Evolutionary conservation across 768 basidiomycete genomes (phyloP), one percentile per base, ranked within the genome.

Genomic region (Kwoniella sp.): DNA sequence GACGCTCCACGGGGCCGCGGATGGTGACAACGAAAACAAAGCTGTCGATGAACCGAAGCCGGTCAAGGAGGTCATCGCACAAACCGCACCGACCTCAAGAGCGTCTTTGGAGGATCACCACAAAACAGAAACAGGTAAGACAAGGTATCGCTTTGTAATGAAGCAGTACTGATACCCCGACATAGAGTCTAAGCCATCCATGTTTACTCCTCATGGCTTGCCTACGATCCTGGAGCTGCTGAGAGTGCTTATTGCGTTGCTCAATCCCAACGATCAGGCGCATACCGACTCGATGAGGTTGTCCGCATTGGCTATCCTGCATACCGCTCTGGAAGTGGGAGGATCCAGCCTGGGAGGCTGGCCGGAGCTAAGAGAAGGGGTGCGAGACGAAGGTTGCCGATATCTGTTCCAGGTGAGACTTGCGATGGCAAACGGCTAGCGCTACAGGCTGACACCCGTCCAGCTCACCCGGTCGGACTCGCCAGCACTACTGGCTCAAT

Each of bases 211-310:
- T 81, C 93, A 89, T 73, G 93, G 93, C 11, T 81, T 96, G 28
- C 89, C 91, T 3, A 91, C 95, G 11, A 84, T 95, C 34, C 77
- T 90, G 15, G 93, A 96, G 70, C 83, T 99, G 5, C 79, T 98
- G 29, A 85, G 92, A 2, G 95, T 98, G 28, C 82, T 99, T 49
- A 84, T 96, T 67, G 90, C 93, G 63, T 88, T 99, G 33, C 79
- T 99, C 42, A 90, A 98, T 73, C 95, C 95, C 17, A 87, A 82
- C 61, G 90, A 93, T 69, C 87, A 89, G 60, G 83, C 90, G 46
- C 93, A 98, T 70, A 96, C 95, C 3, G 95, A 98, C 71, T 89
- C 91, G 3, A 95, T 92, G 46, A 84, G 95, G 12, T 79, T 93
- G 7, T 85, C 87, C 48, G 88, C 92, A 0, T 81, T 99, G 20